Conservation (phyloP, 2,329 filamentous ascomycete species). For the Diaporthe capsici region DNA sequence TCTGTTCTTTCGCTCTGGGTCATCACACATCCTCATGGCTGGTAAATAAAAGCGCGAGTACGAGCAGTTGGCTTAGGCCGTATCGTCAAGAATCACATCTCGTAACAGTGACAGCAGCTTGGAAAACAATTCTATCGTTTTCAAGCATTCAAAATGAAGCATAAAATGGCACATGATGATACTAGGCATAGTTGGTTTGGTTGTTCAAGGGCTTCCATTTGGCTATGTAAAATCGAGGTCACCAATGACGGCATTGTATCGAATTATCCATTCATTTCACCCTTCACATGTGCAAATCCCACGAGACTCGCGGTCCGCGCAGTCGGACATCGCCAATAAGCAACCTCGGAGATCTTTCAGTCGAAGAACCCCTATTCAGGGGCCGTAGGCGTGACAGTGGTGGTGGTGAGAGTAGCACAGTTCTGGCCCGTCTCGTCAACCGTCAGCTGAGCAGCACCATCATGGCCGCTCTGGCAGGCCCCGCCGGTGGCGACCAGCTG, state of each 20-base stretch:
- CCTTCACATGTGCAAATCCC: neutral
- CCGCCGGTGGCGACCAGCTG: constrained; percentile 49
- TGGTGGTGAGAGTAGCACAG: constrained; percentile 52
- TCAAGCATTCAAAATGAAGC: too few relatives aligned
- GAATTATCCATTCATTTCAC: neutral
- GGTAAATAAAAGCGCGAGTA: too few relatives aligned
- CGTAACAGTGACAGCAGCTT: too few relatives aligned
- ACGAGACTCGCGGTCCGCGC: too few relatives aligned
- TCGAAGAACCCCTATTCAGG: constrained; percentile 15
- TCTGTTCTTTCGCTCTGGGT: too few relatives aligned
- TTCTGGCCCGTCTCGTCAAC: constrained; percentile 47
- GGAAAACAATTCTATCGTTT: too few relatives aligned
- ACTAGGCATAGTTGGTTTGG: neutral
- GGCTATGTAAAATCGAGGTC: neutral
- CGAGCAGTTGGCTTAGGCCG: too few relatives aligned
- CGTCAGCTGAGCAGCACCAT: constrained; percentile 50
- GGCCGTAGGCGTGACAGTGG: constrained; percentile 45
- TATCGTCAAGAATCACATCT: too few relatives aligned
- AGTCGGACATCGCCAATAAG: too few relatives aligned
- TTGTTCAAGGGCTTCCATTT: neutral
- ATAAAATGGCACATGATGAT: neutral
- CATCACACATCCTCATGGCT: too few relatives aligned
- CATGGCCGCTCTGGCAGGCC: constrained; percentile 54
- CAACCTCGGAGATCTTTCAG: neutral
- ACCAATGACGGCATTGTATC: neutral